Evolutionary conservation across 192 early-diverging fungal genomes (phyloP), one percentile per base, ranked within the genome.

Genomic region (Coemansia sp.): DNA sequence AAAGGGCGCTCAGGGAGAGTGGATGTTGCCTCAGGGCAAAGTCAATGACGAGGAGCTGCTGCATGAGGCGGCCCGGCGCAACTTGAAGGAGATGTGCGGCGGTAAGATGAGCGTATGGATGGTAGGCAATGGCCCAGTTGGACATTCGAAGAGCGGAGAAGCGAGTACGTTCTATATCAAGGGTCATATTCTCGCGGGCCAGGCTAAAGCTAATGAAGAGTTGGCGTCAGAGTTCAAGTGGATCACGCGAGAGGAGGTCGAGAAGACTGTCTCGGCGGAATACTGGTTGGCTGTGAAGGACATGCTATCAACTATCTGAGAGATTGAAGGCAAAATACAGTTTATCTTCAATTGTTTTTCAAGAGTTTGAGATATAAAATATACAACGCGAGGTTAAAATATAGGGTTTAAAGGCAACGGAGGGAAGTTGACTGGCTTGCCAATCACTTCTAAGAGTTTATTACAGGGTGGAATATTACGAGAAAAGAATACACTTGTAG

Each of bases 111-210:
- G 92, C 67, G 83, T 88, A 17, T 96, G 93, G 93, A 86, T 91
- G 50, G 95, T 96, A 10, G 93, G 93, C n/a, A 76, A 85, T 61
- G 88, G 89, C 19, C 95, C 95, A 4, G 86, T 95, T 45, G 91
- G 92, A 8, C 88, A 92, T 69, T 82, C 87, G 65, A 76, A 82
- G 60, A 39, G 67, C 4, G 71, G 62, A 17, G 78, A 72, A n/a
- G 48, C 76, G 38, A 85, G 81, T 86, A 84, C 89, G 7, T 96
- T 96, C 78, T 94, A 90, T 70, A 89, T 96, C 88, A 94, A 94
- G 80, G 88, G 88, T 0, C 89, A 92, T 50, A 91, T 93, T 48
- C 80, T 94, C 17, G 79, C 88, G 6, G 94, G 94, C 5, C 89
- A 93, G 75, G 89, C 86, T 17, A 51, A 22, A 4, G 41, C 76